Evolutionary conservation across 2,329 filamentous ascomycete genomes (phyloP).

Genomic region (Aspergillus thermomutatus): DNA sequence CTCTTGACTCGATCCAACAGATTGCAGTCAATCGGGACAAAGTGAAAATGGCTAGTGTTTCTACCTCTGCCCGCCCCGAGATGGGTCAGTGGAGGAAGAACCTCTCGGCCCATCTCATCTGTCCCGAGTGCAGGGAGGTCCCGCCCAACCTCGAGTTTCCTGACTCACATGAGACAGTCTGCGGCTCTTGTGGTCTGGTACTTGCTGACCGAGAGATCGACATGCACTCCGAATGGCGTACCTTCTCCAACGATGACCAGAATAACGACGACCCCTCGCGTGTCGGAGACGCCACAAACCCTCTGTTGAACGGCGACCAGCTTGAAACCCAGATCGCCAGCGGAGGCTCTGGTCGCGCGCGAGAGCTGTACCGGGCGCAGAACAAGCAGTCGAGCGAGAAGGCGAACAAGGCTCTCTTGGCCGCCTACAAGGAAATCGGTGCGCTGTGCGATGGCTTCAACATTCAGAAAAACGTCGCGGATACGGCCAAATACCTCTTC

Average conservation of each 20-base stretch:
- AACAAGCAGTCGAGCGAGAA: conserved; percentile 80
- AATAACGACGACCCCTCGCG: conserved; percentile 94
- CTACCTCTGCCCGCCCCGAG: conserved; percentile 40
- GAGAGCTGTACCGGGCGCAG: conserved; percentile 78
- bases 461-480: conserved; percentile 75
- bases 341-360: conserved; percentile 67
- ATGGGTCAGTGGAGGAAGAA: conserved; percentile 69
- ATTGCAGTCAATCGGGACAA: background rate
- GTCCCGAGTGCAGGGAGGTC: conserved; percentile 83
- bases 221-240: conserved; percentile 96
- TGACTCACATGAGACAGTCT: conserved; percentile 90
- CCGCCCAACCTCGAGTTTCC: conserved; percentile 94
- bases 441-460: conserved; percentile 81
- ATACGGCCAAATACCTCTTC: conserved; percentile 91
- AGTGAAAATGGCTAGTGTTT: conserved; percentile 34
- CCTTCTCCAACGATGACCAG: conserved; percentile 97
- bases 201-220: conserved; percentile 90
- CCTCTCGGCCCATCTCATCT: conserved; percentile 79
- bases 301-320: conserved; percentile 84
- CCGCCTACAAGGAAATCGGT: conserved; percentile 84
- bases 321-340: conserved; percentile 85
- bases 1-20: conserved; percentile 22
- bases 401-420: conserved; percentile 73
- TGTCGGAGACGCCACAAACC: conserved; percentile 92
- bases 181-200: conserved; percentile 85